These are phyloP conservation scores for Porcisia deanei DNA, from an alignment of 208 protist genomes.

Conservation along the genomic window DNA sequence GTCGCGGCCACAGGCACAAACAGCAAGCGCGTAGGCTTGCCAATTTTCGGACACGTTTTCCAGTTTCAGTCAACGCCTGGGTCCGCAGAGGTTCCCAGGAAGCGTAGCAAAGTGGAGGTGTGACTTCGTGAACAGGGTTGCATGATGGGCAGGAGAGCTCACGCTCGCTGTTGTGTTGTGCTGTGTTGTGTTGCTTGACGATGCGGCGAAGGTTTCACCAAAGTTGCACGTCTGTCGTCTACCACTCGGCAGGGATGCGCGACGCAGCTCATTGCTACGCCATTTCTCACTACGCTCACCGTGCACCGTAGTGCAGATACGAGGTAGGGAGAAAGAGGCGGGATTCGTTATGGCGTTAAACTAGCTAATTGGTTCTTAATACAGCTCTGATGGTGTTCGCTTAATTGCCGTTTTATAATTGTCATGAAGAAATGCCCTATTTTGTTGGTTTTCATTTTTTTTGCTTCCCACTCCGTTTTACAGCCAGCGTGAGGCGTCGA, in stretches of 20 bases:
- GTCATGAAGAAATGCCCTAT: too few species aligned
- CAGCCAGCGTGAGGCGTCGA: not conserved
- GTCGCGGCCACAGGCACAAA: constrained; percentile 68
- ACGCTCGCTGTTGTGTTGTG: not conserved
- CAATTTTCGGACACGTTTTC: constrained; percentile 75
- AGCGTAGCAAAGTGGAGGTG: constrained; percentile 27
- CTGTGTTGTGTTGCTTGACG: not conserved
- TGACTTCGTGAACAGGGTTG: not conserved
- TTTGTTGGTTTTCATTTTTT: not conserved
- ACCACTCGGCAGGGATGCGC: not conserved
- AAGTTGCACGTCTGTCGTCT: not conserved
- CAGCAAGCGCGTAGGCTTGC: constrained; percentile 66
- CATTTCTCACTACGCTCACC: not conserved
- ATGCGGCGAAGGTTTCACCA: not conserved
- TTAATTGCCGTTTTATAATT: not conserved
- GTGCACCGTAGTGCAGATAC: not conserved
- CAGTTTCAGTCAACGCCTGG: constrained; percentile 24
- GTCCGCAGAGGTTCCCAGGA: constrained; percentile 10
- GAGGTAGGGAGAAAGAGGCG: not conserved
- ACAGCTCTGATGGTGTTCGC: not conserved
- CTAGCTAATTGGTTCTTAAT: constrained; percentile 3
- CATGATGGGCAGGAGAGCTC: not conserved
- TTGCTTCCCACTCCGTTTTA: too few species aligned
- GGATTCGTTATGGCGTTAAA: not conserved
- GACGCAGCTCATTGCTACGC: not conserved